Percentiles rank a stretch among this genome's conserved stretches.
These are phyloP conservation scores for Phytophthora macrochlamydospora DNA, from an alignment of 352 stramenopile species.

Conservation along the genomic window DNA sequence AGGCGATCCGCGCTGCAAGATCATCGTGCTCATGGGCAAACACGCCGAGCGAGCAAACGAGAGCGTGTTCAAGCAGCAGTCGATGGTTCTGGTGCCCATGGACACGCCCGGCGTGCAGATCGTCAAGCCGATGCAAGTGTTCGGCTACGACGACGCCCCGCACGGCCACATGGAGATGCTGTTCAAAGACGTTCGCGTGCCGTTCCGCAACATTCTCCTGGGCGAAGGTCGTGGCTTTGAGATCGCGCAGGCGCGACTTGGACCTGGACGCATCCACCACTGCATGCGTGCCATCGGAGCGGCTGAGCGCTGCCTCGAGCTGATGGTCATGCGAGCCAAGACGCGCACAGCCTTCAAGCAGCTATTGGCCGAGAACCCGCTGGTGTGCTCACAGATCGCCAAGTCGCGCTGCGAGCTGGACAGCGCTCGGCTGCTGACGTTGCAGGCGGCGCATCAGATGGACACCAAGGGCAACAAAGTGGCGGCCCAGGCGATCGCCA, in stretches of 20 bases:
- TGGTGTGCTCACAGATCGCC: conserved; percentile 87
- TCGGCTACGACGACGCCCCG: conserved; percentile 97
- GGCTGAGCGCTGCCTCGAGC: conserved; percentile 85
- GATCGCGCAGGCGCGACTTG: conserved; percentile 92
- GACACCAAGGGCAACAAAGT: conserved; percentile 85
- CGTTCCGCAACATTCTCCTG: conserved; percentile 86
- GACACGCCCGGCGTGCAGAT: conserved; percentile 91
- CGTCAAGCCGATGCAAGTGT: conserved; percentile 90
- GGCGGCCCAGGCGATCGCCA: conserved; percentile 92
- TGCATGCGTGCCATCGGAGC: conserved; percentile 96
- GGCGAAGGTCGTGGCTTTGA: conserved; percentile 89
- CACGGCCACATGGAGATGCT: conserved; percentile 96
- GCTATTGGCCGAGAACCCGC: conserved; percentile 87
- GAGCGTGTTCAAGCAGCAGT: conserved; percentile 77
- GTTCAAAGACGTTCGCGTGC: conserved; percentile 94
- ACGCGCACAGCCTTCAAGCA: conserved; percentile 95
- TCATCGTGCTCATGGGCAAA: conserved; percentile 88
- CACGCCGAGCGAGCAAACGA: conserved; percentile 37
- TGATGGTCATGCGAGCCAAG: conserved; percentile 90
- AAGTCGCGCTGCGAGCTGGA: conserved; percentile 83
- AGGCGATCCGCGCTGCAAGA: conserved; percentile 94
- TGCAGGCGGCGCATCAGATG: conserved; percentile 91
- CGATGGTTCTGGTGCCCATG: conserved; percentile 93
- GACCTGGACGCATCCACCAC: conserved; percentile 97
- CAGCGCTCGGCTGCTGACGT: conserved; percentile 85